Evolutionary conservation across 495 filamentous ascomycete species (phyloP), one percentile per base, ranked within the genome.

Genomic region (Mycothermus thermophilus): DNA sequence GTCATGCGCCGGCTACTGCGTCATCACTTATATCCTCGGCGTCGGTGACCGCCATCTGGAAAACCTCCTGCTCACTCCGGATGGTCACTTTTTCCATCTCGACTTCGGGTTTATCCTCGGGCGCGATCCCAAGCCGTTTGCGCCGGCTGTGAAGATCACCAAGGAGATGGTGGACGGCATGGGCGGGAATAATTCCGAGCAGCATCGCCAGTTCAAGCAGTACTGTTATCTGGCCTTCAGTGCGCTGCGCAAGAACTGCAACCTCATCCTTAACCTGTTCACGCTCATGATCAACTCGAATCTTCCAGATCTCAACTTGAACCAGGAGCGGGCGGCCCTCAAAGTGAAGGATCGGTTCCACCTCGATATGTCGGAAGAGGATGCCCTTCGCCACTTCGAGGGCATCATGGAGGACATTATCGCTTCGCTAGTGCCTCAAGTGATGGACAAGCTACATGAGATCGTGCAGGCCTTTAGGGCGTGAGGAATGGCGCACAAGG

Each of bases 141-240:
- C 90, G 2, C 90, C 90, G 1, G 76, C 81, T 41, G 93, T 99
- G 78, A 99, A 99, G 48, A 73, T 99, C 14, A 83, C 80, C 58
- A 84, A 85, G 47, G 90, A 99, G 51, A 99, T 99, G 90, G 80
- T 95, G 10, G 90, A 96, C 47, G 88, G 86, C 34, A 95, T 99
- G 90, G 90, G 90, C 36, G 87, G 92, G 5, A 64, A 74, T 4
- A 66, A 67, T 18, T 82, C 78, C 17, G 71, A 78, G 12, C 74
- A 93, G 30, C 96, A 93, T 51, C 58, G 74, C 10, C 72, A 80
- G 28, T 99, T 96, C 58, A 85, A 87, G 50, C 79, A 85, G 46
- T 92, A 95, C 58, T 94, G 86, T 56, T 95, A 92, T 55, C 88
- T 92, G 0, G 85, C 90, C 1, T 99, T 88, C 54, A 83, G 82